Conservation (phyloP, 768 basidiomycete genomes). For the Mrakia hoshinonis region DNA sequence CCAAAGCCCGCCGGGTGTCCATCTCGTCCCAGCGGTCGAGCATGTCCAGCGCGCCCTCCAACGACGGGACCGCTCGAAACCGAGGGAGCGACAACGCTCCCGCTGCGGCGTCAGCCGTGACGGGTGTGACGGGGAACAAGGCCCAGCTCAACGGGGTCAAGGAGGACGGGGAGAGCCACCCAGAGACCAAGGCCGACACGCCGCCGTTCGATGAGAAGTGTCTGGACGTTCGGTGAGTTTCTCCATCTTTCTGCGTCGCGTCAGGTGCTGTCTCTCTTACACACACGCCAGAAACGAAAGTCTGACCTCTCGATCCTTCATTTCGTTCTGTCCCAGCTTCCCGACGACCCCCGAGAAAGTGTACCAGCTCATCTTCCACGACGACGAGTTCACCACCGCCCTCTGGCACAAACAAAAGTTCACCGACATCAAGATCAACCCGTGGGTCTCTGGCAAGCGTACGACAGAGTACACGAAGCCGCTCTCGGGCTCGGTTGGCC, state of each 20-base stretch:
- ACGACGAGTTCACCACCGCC: conserved; percentile 27
- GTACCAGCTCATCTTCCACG: conserved; percentile 32
- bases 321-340: conserved; percentile 7
- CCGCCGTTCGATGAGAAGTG: conserved; percentile 28
- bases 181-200: conserved; percentile 30
- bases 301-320: background rate
- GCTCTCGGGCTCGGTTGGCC: conserved; percentile 30
- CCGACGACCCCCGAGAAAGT: conserved; percentile 32
- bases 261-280: too few relatives aligned
- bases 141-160: conserved; percentile 6
- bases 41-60: background rate
- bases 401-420: conserved; percentile 32
- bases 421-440: conserved; percentile 30
- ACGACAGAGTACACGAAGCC: conserved; percentile 31
- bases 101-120: background rate
- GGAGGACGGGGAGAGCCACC: conserved; percentile 7
- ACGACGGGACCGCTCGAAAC: background rate
- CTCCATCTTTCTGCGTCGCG: background rate
- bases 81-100: background rate
- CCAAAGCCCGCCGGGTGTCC: background rate
- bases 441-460: conserved; percentile 25
- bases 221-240: conserved; percentile 22
- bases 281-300: background rate
- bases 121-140: conserved; percentile 8
- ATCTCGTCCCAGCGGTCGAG: conserved; percentile 8